phyloP scores from a whole-genome alignment of 2,329 filamentous ascomycete genomes.

The Phaeomoniella chlamydospora region DNA sequence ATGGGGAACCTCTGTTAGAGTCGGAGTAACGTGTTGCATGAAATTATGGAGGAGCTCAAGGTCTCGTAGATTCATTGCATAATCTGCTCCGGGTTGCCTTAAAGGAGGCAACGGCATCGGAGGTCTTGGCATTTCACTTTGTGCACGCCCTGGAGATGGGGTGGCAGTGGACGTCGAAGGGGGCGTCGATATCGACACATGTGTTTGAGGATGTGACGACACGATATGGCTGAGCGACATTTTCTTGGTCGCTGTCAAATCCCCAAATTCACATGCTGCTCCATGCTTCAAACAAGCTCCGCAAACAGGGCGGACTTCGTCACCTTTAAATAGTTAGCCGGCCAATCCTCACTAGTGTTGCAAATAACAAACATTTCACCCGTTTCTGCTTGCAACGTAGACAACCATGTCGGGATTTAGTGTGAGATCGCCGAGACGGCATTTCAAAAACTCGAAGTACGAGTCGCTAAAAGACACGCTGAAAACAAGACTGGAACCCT shows the following conservation, averaged over 20 bases:
- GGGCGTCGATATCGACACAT: neutral
- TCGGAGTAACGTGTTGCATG: slow-evolving; percentile 1
- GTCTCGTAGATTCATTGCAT: neutral
- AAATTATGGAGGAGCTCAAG: slow-evolving; percentile 1
- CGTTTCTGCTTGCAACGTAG: slow-evolving; percentile 12
- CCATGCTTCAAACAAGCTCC: neutral
- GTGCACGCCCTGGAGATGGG: neutral
- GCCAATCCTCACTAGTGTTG: no score
- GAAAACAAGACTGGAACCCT: no score
- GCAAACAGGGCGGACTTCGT: neutral
- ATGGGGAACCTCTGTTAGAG: slow-evolving; percentile 12
- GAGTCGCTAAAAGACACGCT: no score
- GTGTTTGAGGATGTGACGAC: neutral
- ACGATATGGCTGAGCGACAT: neutral
- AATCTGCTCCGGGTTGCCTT: neutral
- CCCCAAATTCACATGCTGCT: neutral
- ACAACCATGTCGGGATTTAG: slow-evolving; percentile 15
- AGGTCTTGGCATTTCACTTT: neutral
- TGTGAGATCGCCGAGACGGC: slow-evolving; percentile 8
- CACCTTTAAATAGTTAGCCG: no score
- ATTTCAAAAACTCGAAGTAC: no score
- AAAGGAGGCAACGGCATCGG: neutral
- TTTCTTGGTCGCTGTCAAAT: neutral
- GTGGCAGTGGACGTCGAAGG: neutral
- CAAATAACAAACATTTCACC: slow-evolving; percentile 7